Base-by-base conservation (phyloP, 352 stramenopile genomes). In the Phytophthora pseudosyringae region DNA sequence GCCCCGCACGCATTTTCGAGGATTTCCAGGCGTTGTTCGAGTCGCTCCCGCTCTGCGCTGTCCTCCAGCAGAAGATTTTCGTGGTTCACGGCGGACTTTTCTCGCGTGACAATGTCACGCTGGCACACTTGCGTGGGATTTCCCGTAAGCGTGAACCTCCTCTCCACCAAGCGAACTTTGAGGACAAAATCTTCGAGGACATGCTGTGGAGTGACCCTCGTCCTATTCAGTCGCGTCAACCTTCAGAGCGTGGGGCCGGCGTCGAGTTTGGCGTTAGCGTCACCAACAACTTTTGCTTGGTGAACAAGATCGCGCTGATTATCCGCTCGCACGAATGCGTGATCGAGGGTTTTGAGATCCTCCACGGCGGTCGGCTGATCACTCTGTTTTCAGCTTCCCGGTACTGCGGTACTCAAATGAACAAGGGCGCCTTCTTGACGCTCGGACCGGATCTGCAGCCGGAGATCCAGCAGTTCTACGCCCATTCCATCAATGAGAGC, bases 281-380 rank as follows among this genome's bases (percentile, higher is more conserved):
- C 36, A 98, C 93, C 25, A 95, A 98, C 64, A 96, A 97, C 51
- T 98, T 98, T 56, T 96, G 94, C 39, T 59, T 93, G n/a, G 89
- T 93, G 25, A 98, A 98, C 74, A 88, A 92, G 57, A 89, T 98
- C 59, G 90, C 89, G 31, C 69, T 98, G 6, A 80, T 98, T 38
- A 97, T 98, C 43, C 91, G 94, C 15, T 98, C 90, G 53, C 94
- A 98, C 72, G 94, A 98, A 78, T 98, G 92, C 49, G 94, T 98
- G 12, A 73, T 78, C 8, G 89, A 98, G 64, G 94, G 94, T 16
- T 98, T 95, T 63, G 89, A 97, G 47, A 93, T 97, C 40, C 72
- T 95, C 26, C 89, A 97, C 54, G 86, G 89, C 8, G 87, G 89
- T n/a, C 84, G 88, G 1, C 58, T 96, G 31, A 97, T 98, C 64